These are phyloP conservation scores for Populus tremula DNA, from an alignment of 345 rosid genomes.

Conservation along the genomic window DNA sequence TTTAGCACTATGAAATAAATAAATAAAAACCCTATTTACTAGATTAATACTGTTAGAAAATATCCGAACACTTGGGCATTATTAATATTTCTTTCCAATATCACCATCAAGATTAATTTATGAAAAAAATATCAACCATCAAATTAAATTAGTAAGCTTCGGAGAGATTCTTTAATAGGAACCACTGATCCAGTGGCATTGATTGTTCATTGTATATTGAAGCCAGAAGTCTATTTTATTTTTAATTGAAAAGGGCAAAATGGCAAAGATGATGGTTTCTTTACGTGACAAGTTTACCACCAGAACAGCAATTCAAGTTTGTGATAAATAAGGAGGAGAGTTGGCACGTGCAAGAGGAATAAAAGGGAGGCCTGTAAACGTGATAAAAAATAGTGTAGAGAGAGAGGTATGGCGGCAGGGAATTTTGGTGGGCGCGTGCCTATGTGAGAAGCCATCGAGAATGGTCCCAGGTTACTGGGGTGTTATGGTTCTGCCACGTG, in stretches of 20 bases:
- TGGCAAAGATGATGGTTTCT: background rate
- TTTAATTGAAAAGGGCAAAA: background rate
- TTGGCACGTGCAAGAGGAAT: slow-evolving; percentile 22
- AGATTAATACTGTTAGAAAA: too few relatives aligned
- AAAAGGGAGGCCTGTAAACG: slow-evolving; percentile 17
- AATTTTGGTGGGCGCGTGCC: slow-evolving; percentile 48
- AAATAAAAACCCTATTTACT: too few relatives aligned
- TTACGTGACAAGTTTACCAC: background rate
- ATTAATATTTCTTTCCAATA: too few relatives aligned
- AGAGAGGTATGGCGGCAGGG: slow-evolving; percentile 45
- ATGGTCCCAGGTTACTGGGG: slow-evolving; percentile 29
- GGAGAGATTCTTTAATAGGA: background rate
- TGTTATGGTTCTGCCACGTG: slow-evolving; percentile 35
- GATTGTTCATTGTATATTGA: background rate
- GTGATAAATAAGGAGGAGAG: background rate
- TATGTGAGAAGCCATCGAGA: slow-evolving; percentile 23
- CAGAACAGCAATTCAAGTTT: background rate
- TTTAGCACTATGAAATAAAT: background rate
- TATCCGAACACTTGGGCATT: too few relatives aligned
- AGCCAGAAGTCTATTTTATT: background rate
- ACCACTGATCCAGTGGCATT: background rate
- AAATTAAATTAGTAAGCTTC: background rate
- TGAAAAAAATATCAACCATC: background rate
- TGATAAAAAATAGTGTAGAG: slow-evolving; percentile 11
- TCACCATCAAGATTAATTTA: background rate